phyloP scores from a whole-genome alignment of 306 rosid genomes.

The Citrullus colocynthis region DNA sequence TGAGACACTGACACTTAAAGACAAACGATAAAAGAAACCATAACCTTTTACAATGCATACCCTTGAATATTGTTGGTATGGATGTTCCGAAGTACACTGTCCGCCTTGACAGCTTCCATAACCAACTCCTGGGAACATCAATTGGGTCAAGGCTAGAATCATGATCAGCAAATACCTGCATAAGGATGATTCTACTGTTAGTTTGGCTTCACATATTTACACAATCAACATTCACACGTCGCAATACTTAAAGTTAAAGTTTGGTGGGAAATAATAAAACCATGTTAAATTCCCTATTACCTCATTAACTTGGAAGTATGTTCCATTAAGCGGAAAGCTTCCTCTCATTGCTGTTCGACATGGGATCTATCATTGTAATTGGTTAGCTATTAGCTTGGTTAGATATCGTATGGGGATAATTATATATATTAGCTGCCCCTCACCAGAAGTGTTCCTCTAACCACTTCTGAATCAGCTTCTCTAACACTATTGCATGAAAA shows the following conservation, averaged over 20 bases:
- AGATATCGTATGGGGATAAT: background rate
- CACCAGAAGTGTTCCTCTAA: constrained; percentile 56
- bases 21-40: background rate
- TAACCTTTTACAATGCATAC: constrained; percentile 20
- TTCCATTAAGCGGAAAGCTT: constrained; percentile 16
- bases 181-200: background rate
- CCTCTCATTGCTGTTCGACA: constrained; percentile 18
- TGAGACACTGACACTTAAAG: constrained; percentile 6
- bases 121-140: constrained; percentile 47
- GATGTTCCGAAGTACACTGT: constrained; percentile 64
- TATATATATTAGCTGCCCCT: background rate
- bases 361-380: constrained; percentile 2
- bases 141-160: constrained; percentile 43
- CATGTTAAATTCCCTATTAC: background rate
- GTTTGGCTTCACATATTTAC: background rate
- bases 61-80: constrained; percentile 54
- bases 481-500: constrained; percentile 2
- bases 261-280: background rate
- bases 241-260: background rate
- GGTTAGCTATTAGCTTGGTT: background rate
- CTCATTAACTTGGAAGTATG: constrained; percentile 16
- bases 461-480: constrained; percentile 20
- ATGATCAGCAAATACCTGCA: constrained; percentile 55
- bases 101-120: constrained; percentile 46
- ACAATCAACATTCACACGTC: background rate